These are phyloP conservation scores for Globisporangium heterothallicum DNA, from an alignment of 352 stramenopile genomes.

Conservation along the genomic window DNA sequence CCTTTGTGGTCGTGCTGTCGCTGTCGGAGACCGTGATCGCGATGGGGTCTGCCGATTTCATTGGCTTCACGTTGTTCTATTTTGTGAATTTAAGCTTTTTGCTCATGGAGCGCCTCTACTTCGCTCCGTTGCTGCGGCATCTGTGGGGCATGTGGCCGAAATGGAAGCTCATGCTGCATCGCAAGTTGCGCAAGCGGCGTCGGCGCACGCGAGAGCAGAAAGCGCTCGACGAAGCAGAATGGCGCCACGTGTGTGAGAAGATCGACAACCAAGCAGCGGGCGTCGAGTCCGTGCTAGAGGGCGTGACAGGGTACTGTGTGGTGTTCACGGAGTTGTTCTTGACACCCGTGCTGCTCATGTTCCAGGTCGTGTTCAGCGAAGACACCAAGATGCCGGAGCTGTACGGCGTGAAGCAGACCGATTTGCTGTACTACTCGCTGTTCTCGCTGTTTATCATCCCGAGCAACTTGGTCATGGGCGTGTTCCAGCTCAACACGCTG, in stretches of 20 bases:
- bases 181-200: constrained; percentile 66
- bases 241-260: constrained; percentile 91
- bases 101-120: constrained; percentile 93
- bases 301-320: constrained; percentile 86
- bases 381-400: constrained; percentile 90
- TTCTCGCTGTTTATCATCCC: constrained; percentile 95
- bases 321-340: constrained; percentile 89
- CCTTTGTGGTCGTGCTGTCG: constrained; percentile 88
- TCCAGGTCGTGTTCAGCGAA: constrained; percentile 86
- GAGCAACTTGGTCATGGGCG: constrained; percentile 90
- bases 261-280: constrained; percentile 92
- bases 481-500: constrained; percentile 94
- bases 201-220: constrained; percentile 90
- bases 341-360: constrained; percentile 78
- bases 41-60: constrained; percentile 94
- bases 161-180: constrained; percentile 86
- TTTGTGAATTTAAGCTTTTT: constrained; percentile 91
- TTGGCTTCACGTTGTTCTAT: constrained; percentile 93
- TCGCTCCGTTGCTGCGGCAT: constrained; percentile 83
- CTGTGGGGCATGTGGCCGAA: constrained; percentile 85
- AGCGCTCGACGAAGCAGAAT: constrained; percentile 88
- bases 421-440: constrained; percentile 93
- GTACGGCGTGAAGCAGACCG: constrained; percentile 91
- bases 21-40: constrained; percentile 92
- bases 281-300: constrained; percentile 92